Evolutionary conservation across 164 flowering plant genomes (phyloP), one percentile per base, ranked within the genome.

Genomic region (Cinnamomum chago): DNA sequence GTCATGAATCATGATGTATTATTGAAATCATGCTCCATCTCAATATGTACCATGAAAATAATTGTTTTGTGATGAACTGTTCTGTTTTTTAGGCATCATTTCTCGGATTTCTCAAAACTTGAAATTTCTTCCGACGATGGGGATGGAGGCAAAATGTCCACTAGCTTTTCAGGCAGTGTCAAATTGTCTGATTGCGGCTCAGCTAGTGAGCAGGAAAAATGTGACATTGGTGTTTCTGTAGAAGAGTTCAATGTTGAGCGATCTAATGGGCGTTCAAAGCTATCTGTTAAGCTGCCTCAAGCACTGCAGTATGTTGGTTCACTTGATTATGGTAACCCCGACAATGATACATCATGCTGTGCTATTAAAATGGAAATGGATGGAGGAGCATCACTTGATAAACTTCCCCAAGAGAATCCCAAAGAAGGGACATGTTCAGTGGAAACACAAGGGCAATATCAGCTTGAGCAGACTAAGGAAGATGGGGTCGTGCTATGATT

Each of bases 31-130:
- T 69, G 12, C 72, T 33, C 13, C 15, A 18, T 62, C 14, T 67
- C 6, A 4, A 30, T 67, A 12, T 67, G 14, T 10, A 15, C 4
- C 3, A 27, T 70, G 24, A 18, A 70, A 62, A 20, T 17, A 55
- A 55, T 55, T 74, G 71, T 17, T 17, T 18, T 24, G 47, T 40
- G 51, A 60, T 62, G 3, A 1, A 11, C 17, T 76, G 50, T 51
- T 71, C 3, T 67, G 75, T 62, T 75, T 58, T 87, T 58, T 87
- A 95, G 98, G 86, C 86, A 88, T 72, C 85, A 79, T 58, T 76
- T 75, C 67, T 70, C 84, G 17, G 89, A 86, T 76, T 83, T 80
- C 22, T 82, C 90, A 73, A 89, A 84, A 76, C 80, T 86, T 5
- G 87, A 83, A 15, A 65, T 76, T 73, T 76, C 86, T 73, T 81